Evolutionary conservation across 192 early-diverging fungal genomes (phyloP), one percentile per base, ranked within the genome.

Genomic region (Ambispora gerdemannii): DNA sequence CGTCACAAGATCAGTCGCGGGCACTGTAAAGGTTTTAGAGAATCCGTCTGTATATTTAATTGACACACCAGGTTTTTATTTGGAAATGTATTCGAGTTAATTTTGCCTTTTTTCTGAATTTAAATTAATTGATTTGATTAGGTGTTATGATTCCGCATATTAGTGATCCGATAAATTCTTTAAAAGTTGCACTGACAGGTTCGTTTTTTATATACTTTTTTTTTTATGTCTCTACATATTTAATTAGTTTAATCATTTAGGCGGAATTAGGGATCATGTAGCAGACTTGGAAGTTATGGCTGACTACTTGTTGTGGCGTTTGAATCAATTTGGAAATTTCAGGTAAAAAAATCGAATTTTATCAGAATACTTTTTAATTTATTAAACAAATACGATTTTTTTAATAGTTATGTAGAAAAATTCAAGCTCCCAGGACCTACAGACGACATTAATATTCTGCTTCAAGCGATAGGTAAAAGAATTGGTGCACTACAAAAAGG

Each of bases 131-230:
- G 3, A 38, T 32, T 8, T 32, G 24, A n/a, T 13, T 70, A 70
- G 68, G 92, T 19, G 93, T 95, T 22, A 94, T 95, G 88, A 85
- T 93, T 61, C 95, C 95, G 13, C 84, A 94, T 62, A 89, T 95
- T 63, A 72, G 87, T 0, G 86, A 91, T 65, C 95, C 96, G 3
- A 76, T 92, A 0, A 81, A 87, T 32, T 89, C 92, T 34, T 78
- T 98, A 75, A 94, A 95, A 67, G 90, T 98, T 2, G 93, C 95
- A 7, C 73, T 98, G 38, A 93, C 92, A 31, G 95, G 90, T 81
- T 50, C 55, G 22, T 25, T 17, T 73, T 31, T 52, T 22, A 25
- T 17, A 28, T 69, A 36, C 32, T 27, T 20, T n/a, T 52, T 38
- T 33, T 70, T 31, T 32, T 47, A 20, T 6, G 3, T 19, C 13